Evolutionary conservation across 495 filamentous ascomycete species (phyloP).

Genomic region (Talaromyces proteolyticus): DNA sequence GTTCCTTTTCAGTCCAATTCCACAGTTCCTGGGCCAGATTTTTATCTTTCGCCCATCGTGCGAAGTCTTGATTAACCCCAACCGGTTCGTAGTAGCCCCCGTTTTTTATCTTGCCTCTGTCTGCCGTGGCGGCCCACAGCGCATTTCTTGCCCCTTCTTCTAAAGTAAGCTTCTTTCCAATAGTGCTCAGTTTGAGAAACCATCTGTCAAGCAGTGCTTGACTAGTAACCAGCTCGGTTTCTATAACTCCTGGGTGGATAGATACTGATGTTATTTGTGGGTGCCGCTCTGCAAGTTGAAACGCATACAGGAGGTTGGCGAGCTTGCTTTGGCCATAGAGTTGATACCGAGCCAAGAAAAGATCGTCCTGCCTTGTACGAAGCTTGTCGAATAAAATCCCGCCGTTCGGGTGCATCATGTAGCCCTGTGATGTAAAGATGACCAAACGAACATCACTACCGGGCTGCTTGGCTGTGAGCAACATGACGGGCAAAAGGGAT

Average conservation of each 20-base stretch:
- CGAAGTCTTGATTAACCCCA: conserved; percentile 21
- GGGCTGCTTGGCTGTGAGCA: conserved; percentile 24
- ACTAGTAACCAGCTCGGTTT: conserved; percentile 24
- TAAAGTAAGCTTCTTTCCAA: conserved; percentile 7
- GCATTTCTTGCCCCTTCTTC: conserved; percentile 43
- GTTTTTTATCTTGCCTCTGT: conserved; percentile 16
- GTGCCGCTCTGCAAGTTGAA: conserved; percentile 32
- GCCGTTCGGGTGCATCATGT: background rate
- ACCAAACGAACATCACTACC: conserved; percentile 29
- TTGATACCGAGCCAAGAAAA: conserved; percentile 8
- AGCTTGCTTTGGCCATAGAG: conserved; percentile 41
- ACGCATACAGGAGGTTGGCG: conserved; percentile 38
- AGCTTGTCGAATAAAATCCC: background rate
- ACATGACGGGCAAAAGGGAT: conserved; percentile 50
- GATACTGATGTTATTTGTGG: conserved; percentile 30
- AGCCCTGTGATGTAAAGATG: background rate
- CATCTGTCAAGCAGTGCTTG: conserved; percentile 8
- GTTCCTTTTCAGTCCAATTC: conserved; percentile 41
- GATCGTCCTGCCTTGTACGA: background rate
- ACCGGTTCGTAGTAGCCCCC: conserved; percentile 49
- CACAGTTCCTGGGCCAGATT: conserved; percentile 43
- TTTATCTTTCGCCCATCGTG: conserved; percentile 27
- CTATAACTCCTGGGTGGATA: conserved; percentile 39
- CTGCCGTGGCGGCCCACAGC: conserved; percentile 45
- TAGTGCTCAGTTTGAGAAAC: conserved; percentile 3